Percentiles rank a stretch among this genome's conserved stretches.
Conservation (phyloP, 2,329 filamentous ascomycete species). For the Fusarium mangiferae region DNA sequence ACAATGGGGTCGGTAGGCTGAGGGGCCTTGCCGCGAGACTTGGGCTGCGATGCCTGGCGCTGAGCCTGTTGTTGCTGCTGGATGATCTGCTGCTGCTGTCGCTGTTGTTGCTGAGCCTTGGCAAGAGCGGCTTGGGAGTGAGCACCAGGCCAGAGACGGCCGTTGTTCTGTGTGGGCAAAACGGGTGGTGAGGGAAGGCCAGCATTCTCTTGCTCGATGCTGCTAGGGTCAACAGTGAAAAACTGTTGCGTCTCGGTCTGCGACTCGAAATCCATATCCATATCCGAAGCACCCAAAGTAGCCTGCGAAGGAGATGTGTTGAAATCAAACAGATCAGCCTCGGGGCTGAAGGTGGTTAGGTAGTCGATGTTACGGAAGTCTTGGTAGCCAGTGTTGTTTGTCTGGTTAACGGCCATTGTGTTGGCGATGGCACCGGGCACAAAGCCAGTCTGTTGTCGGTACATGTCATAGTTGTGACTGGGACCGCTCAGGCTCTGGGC, state of each 20-base stretch:
- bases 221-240: conserved; percentile 79
- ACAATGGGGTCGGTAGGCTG: conserved; percentile 74
- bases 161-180: conserved; percentile 64
- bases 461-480: conserved; percentile 94
- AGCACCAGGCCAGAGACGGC: conserved; percentile 91
- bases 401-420: conserved; percentile 80
- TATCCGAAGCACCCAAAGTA: conserved; percentile 68
- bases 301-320: conserved; percentile 72
- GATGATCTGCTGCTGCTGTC: conserved; percentile 71
- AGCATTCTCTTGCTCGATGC: conserved; percentile 69
- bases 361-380: conserved; percentile 62
- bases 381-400: conserved; percentile 65
- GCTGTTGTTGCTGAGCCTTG: conserved; percentile 76
- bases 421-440: conserved; percentile 84
- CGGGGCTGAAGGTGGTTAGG: conserved; percentile 65
- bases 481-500: conserved; percentile 78
- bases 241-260: conserved; percentile 69
- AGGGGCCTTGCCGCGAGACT: conserved; percentile 61
- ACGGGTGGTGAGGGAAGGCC: conserved; percentile 56
- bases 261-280: conserved; percentile 70
- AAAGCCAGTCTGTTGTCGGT: conserved; percentile 94
- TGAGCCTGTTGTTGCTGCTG: conserved; percentile 59
- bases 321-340: conserved; percentile 78
- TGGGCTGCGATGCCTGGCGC: conserved; percentile 59
- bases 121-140: conserved; percentile 88